These are phyloP conservation scores for Micractinium sp. DNA, from an alignment of 139 green algal genomes.

Conservation along the genomic window DNA sequence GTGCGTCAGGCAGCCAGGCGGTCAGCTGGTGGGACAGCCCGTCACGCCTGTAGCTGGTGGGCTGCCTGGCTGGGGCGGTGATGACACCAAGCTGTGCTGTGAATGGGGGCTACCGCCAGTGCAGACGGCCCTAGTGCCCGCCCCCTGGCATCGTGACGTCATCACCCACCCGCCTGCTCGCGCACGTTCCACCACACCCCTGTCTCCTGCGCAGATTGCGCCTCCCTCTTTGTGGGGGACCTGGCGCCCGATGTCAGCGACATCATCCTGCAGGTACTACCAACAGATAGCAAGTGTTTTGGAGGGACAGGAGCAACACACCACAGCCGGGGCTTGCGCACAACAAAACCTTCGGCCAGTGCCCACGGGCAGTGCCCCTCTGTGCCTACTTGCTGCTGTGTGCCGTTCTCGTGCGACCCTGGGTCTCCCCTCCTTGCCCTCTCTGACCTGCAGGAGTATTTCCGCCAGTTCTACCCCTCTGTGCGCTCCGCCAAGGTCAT, in stretches of 20 bases:
- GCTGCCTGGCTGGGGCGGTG: background rate
- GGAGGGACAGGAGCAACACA: too few relatives aligned
- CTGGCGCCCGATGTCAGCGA: constrained; percentile 93
- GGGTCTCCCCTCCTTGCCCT: background rate
- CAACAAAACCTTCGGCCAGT: too few relatives aligned
- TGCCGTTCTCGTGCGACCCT: too few relatives aligned
- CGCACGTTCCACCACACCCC: background rate
- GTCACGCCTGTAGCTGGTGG: too few relatives aligned
- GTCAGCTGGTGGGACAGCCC: background rate
- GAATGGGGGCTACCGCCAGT: too few relatives aligned
- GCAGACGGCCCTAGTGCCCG: too few relatives aligned
- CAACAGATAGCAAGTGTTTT: background rate
- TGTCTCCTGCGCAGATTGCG: constrained; percentile 59
- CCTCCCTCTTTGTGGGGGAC: constrained; percentile 94
- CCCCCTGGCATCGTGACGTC: too few relatives aligned
- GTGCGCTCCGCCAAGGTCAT: constrained; percentile 86
- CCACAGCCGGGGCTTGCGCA: too few relatives aligned
- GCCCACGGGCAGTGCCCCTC: too few relatives aligned
- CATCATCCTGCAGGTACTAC: constrained; percentile 64
- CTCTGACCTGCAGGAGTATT: constrained; percentile 68
- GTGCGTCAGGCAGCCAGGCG: background rate
- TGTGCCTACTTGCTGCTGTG: too few relatives aligned
- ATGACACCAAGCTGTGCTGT: too few relatives aligned
- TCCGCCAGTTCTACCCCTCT: constrained; percentile 84
- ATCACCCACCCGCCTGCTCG: background rate